Evolutionary conservation across 257 asterid species (phyloP).

Genomic region (Solanum boliviense): DNA sequence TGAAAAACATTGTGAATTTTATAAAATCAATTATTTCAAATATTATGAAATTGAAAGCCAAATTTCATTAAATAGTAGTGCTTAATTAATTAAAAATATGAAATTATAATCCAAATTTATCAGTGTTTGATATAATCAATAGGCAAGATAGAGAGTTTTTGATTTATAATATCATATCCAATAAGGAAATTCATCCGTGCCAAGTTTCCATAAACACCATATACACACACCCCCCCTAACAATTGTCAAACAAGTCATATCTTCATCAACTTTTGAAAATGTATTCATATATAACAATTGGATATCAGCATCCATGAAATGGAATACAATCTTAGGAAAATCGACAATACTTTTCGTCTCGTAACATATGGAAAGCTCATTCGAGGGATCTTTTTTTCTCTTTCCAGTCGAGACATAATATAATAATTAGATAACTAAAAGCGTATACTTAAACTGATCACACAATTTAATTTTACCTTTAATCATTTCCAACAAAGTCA

Average conservation of each 20-base stretch:
- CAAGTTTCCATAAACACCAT: conserved; percentile 37
- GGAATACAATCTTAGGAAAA: conserved; percentile 16
- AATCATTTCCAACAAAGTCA: no score
- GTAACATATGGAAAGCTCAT: background rate
- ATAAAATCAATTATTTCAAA: no score
- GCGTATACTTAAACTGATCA: no score
- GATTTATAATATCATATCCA: background rate
- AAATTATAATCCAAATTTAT: background rate
- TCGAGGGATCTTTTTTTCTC: background rate
- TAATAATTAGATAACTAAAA: background rate
- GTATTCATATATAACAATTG: conserved; percentile 10
- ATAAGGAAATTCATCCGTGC: background rate
- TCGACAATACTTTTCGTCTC: background rate
- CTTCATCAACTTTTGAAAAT: conserved; percentile 24
- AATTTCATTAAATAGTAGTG: background rate
- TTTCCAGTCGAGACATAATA: background rate
- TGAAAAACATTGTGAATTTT: no score
- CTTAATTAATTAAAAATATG: background rate
- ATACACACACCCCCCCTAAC: background rate
- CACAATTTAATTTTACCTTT: no score
- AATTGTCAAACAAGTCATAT: conserved; percentile 25
- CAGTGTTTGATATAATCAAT: no score
- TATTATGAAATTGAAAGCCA: no score
- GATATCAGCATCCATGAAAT: conserved; percentile 37
- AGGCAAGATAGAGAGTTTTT: background rate